phyloP scores from a whole-genome alignment of 768 basidiomycete species.

The Termitomyces sp. region DNA sequence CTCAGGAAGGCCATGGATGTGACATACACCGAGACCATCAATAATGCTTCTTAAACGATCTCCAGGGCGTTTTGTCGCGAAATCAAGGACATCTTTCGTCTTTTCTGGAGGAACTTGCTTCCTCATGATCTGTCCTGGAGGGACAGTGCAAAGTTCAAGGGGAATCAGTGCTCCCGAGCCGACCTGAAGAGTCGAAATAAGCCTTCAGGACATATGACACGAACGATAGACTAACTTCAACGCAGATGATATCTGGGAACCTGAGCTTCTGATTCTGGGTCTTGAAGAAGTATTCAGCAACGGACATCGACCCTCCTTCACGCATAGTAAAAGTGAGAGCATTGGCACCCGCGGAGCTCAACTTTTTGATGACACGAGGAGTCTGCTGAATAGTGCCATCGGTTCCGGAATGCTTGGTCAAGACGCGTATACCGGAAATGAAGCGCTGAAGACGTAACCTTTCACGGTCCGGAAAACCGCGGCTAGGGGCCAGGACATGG shows the following conservation, averaged over 20 bases:
- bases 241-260: constrained; percentile 60
- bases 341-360: constrained; percentile 48
- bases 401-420: constrained; percentile 31
- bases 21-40: constrained; percentile 44
- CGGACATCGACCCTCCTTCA: constrained; percentile 49
- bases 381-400: constrained; percentile 24
- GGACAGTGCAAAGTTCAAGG: constrained; percentile 54
- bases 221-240: constrained; percentile 43
- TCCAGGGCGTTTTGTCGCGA: constrained; percentile 56
- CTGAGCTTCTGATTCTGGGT: constrained; percentile 47
- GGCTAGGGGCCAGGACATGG: constrained; percentile 31
- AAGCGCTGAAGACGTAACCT: constrained; percentile 51
- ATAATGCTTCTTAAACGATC: constrained; percentile 52
- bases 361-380: constrained; percentile 57
- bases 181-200: constrained; percentile 31
- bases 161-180: constrained; percentile 57
- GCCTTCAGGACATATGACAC: neutral
- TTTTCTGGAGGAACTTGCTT: constrained; percentile 65
- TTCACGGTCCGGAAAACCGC: constrained; percentile 48
- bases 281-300: constrained; percentile 53
- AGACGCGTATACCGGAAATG: constrained; percentile 44
- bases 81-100: constrained; percentile 56
- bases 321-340: constrained; percentile 49
- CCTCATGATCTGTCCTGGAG: constrained; percentile 61
- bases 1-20: neutral